Conservation (phyloP, 345 rosid species). For the Erodium maritimum region DNA sequence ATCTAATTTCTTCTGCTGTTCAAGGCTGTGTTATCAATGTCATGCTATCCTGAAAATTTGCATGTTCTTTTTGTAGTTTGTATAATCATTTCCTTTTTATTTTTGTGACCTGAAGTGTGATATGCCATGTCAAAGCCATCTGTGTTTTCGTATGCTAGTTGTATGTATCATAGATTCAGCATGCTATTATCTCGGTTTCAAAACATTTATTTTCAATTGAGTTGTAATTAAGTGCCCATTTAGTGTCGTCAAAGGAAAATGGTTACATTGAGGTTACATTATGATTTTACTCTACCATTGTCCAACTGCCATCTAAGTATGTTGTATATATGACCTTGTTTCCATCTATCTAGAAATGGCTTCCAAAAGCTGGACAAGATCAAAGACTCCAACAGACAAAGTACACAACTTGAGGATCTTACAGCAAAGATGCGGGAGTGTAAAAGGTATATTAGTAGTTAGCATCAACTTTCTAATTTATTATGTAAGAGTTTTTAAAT, state of each 20-base stretch:
- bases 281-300: neutral
- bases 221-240: neutral
- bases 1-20: neutral
- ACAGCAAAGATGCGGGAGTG: constrained; percentile 95
- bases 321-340: neutral
- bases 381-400: constrained; percentile 80
- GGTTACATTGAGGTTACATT: neutral
- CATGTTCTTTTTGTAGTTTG: neutral
- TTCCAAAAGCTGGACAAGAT: constrained; percentile 93
- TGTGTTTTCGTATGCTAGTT: neutral
- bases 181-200: no score
- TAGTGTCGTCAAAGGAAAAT: no score
- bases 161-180: neutral
- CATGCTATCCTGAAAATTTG: neutral
- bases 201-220: neutral
- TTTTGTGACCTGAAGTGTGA: neutral
- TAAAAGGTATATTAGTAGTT: constrained; percentile 44
- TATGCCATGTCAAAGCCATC: neutral
- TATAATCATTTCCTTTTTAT: neutral
- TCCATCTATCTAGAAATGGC: constrained; percentile 68
- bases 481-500: neutral
- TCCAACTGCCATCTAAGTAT: neutral
- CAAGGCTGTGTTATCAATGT: neutral
- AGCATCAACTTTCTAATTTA: neutral
- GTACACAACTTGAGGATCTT: constrained; percentile 95